Base-by-base conservation (phyloP, 192 early-diverging fungal species). In the Funneliformis mosseae region DNA sequence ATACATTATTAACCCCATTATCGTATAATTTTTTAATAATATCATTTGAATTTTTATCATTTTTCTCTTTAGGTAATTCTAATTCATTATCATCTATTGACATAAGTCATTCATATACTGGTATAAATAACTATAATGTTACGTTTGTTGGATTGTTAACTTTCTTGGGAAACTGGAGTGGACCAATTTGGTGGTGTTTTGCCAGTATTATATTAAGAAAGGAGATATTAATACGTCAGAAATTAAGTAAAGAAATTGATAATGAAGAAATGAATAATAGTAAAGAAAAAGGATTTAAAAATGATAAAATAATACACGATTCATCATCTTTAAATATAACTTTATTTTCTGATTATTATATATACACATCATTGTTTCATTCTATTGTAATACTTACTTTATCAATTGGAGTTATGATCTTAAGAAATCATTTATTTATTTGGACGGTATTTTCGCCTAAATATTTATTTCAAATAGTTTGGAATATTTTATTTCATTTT, bases 391-490 rank as follows among this genome's bases (percentile, higher is more conserved):
- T 93, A 39, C 79, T 89, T 42, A 78, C 83, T 18, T 84, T 95
- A 12, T 91, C 91, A 43, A 76, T 92, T 4, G 89, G 91, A 3
- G 92, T 93, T 8, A 90, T 90, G 10, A 73, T 90, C 16, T 83
- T 92, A 69, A 85, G 92, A 21, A 86, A 90, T 23, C 94, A 95
- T 68, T 81, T 94, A 45, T 95, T 95, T 82, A 92, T 95, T 63
- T 95, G 93, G 93, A 93, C 94, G 0, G 94, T 95, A 8, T 95
- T 95, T 80, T 95, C 94, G 70, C 94, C 94, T 41, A 92, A 93
- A 67, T 93, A 92, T 48, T 85, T 95, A 69, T 95, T 93, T 80
- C 93, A 94, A 81, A 85, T 92, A 21, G 89, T 88, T 18, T 95
- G 94, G 94, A 88, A 87, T 11, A 83, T 83, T 1, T 61, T 88